Evolutionary conservation across 1,284 basidiomycete genomes (phyloP), one percentile per base, ranked within the genome.

Genomic region (Irpex sp.): DNA sequence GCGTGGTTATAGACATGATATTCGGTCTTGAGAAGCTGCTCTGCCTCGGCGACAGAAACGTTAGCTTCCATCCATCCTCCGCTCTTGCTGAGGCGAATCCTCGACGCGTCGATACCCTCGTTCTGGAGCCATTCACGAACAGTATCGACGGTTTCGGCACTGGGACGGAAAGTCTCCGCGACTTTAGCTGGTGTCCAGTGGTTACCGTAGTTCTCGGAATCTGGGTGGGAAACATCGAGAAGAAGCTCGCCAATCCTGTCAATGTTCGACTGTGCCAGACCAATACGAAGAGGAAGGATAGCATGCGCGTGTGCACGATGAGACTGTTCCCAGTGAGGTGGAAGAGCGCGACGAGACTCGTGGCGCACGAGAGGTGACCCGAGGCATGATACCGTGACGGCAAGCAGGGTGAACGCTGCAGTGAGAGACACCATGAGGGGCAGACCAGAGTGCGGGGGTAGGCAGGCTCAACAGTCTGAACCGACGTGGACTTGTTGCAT

Each of bases 11-110:
- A 84, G 15, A 80, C 72, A 65, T 77, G 72, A 69, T 83, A 84
- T 63, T 82, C 74, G 1, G 82, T 78, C 55, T 72, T 72, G 47
- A 84, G 70, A 11, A 84, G 72, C 21, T 68, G 58, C 68, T 84
- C 82, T 1, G 80, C 79, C 64, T 83, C 79, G 47, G 70, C 74
- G 11, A 81, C 72, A 4, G 78, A 79, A 5, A 77, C 75, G 62
- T 82, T 77, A 36, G 82, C 72, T 46, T 77, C 70, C 5, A 84
- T 67, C 83, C 83, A 84, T 9, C 70, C 74, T 58, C 74, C 75
- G 17, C 72, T 74, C 9, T 66, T 64, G 36, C 75, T 72, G 1
- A 81, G 63, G 15, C 65, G 70, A 37, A 81, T 66, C 33, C 77
- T 70, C 0, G 74, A 67, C 4, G 65, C 57, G 3, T 67, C 64